Evolutionary conservation across 192 early-diverging fungal genomes (phyloP).

Genomic region (Coemansia sp.): DNA sequence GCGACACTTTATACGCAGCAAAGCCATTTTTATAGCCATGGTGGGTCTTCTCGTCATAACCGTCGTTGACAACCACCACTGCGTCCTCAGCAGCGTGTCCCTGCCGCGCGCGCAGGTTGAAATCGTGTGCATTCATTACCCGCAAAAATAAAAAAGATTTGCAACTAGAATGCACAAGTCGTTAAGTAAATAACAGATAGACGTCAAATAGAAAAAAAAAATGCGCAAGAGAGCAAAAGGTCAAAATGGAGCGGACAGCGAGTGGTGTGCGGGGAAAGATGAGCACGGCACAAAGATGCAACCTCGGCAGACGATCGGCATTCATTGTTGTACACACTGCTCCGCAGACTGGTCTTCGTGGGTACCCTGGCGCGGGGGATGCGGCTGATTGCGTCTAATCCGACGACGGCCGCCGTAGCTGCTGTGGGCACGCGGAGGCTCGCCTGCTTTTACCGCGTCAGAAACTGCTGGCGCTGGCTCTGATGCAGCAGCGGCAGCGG

Average conservation of each 20-base stretch:
- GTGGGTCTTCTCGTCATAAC: constrained; percentile 8
- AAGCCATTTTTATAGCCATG: neutral
- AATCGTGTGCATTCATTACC: constrained; percentile 34
- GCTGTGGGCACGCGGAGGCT: constrained; percentile 29
- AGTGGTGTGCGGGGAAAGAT: neutral
- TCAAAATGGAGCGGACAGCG: neutral
- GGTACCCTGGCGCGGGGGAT: constrained; percentile 17
- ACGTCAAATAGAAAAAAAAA: constrained; percentile 2
- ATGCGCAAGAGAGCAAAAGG: neutral
- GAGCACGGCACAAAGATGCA: neutral
- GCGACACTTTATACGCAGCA: neutral
- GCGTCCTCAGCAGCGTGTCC: constrained; percentile 10
- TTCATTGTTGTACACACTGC: constrained; percentile 51
- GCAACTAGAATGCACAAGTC: neutral
- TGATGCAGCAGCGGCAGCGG: constrained; percentile 1
- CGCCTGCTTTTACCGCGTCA: constrained; percentile 4
- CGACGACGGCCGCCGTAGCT: constrained; percentile 49
- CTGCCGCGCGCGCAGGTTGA: constrained; percentile 45
- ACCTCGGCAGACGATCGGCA: neutral
- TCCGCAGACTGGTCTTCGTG: constrained; percentile 47
- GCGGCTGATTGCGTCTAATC: constrained; percentile 43
- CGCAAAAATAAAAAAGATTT: neutral
- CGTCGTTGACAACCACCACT: constrained; percentile 23
- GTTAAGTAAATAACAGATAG: constrained; percentile 1
- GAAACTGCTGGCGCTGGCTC: constrained; percentile 7